These are phyloP conservation scores for Fusarium nematophilum DNA, from an alignment of 2,329 filamentous ascomycete species.

Conservation along the genomic window DNA sequence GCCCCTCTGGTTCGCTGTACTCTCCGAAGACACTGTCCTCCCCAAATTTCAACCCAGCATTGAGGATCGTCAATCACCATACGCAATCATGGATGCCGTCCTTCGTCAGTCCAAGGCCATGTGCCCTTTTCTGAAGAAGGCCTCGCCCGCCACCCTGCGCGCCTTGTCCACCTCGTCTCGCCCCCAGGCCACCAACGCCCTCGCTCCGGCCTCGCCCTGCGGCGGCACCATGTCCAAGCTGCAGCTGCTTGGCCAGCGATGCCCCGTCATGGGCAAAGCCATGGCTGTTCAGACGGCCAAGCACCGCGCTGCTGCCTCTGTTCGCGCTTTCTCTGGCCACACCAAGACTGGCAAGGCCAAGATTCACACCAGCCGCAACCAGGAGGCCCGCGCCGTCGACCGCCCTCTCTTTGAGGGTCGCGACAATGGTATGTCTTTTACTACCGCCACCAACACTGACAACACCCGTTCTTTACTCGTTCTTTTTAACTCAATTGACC, in stretches of 20 bases:
- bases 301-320: slow-evolving; percentile 59
- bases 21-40: slow-evolving; percentile 13
- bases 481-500: neutral
- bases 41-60: slow-evolving; percentile 7
- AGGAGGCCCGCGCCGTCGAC: slow-evolving; percentile 83
- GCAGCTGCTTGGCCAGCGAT: slow-evolving; percentile 92
- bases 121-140: slow-evolving; percentile 97
- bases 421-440: slow-evolving; percentile 61
- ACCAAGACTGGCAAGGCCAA: slow-evolving; percentile 72
- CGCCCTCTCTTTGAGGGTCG: slow-evolving; percentile 59
- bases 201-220: slow-evolving; percentile 67
- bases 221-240: slow-evolving; percentile 97
- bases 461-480: neutral
- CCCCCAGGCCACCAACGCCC: slow-evolving; percentile 58
- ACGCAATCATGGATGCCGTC: slow-evolving; percentile 82
- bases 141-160: slow-evolving; percentile 89
- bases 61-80: slow-evolving; percentile 29
- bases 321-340: slow-evolving; percentile 63
- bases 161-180: slow-evolving; percentile 82
- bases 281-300: slow-evolving; percentile 84
- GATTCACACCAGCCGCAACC: slow-evolving; percentile 82
- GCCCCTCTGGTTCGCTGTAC: slow-evolving; percentile 28
- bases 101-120: slow-evolving; percentile 95
- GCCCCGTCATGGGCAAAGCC: slow-evolving; percentile 98
- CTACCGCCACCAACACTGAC: neutral